Conservation (phyloP, 2,329 filamentous ascomycete species). For the Xylaria hypoxylon region DNA sequence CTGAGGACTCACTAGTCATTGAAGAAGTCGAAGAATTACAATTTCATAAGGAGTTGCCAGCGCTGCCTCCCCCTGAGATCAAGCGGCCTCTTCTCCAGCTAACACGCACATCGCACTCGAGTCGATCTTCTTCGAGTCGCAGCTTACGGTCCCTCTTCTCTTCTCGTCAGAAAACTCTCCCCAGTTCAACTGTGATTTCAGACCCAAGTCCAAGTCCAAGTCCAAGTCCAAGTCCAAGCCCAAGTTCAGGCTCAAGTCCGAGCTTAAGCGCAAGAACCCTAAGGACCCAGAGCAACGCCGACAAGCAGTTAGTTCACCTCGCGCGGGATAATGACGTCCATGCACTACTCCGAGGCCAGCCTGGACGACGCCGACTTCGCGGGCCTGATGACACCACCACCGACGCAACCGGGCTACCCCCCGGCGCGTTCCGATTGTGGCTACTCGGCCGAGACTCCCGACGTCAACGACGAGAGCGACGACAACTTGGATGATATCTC, state of each 20-base stretch:
- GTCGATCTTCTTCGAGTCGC: slow-evolving; percentile 41
- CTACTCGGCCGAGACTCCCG: slow-evolving; percentile 53
- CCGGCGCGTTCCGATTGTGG: slow-evolving; percentile 58
- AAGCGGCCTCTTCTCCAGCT: slow-evolving; percentile 45
- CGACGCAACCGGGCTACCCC: slow-evolving; percentile 55
- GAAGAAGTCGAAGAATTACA: slow-evolving; percentile 32
- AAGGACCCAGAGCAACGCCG: slow-evolving; percentile 21
- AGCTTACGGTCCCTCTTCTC: slow-evolving; percentile 49
- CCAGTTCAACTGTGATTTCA: slow-evolving; percentile 23
- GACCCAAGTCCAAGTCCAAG: slow-evolving; percentile 18
- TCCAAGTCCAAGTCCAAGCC: slow-evolving; percentile 18
- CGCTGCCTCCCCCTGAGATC: slow-evolving; percentile 43
- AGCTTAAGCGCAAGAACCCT: slow-evolving; percentile 18
- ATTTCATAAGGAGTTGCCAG: slow-evolving; percentile 38
- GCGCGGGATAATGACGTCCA: slow-evolving; percentile 42
- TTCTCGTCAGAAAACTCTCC: slow-evolving; percentile 43
- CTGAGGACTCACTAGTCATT: slow-evolving; percentile 29
- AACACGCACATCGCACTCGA: slow-evolving; percentile 43
- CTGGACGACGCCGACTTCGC: slow-evolving; percentile 64
- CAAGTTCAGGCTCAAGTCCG: slow-evolving; percentile 25
- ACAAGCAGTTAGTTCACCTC: slow-evolving; percentile 35
- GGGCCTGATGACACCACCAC: slow-evolving; percentile 57
- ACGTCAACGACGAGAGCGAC: slow-evolving; percentile 55
- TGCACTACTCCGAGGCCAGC: slow-evolving; percentile 60
- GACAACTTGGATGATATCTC: slow-evolving; percentile 56